phyloP scores from a whole-genome alignment of 352 stramenopile genomes.

The Globisporangium viniferum region DNA sequence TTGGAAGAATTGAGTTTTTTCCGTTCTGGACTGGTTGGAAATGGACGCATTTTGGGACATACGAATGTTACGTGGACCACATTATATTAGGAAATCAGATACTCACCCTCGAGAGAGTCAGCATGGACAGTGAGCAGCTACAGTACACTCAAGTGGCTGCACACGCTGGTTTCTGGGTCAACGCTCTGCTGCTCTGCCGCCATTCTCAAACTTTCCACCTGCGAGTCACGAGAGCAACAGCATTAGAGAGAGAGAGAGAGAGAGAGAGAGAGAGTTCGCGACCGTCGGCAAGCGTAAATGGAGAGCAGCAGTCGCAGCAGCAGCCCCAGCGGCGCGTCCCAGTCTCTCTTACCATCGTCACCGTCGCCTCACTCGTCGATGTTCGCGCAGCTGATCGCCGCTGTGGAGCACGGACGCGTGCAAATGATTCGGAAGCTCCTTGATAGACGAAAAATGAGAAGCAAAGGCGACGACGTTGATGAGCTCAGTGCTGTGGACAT shows the following conservation, averaged over 20 bases:
- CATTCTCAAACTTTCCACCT: background rate
- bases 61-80: no score
- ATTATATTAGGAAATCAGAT: no score
- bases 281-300: background rate
- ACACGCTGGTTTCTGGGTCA: background rate
- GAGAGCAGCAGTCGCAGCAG: background rate
- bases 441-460: background rate
- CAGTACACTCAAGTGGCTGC: no score
- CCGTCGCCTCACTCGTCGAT: background rate
- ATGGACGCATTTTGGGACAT: no score
- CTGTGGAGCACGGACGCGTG: constrained; percentile 5
- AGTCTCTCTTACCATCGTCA: background rate
- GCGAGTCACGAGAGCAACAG: background rate
- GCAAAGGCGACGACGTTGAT: background rate
- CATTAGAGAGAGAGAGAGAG: background rate
- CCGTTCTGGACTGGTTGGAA: no score
- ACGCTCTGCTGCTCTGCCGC: background rate
- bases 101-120: background rate
- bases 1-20: no score
- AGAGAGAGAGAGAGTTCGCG: no score
- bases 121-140: background rate
- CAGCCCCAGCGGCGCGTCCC: background rate
- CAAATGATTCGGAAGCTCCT: background rate
- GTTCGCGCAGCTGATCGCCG: background rate
- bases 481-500: background rate